Evolutionary conservation across 805 yeast genomes (phyloP).

Genomic region (Naumovozyma dairenensis): DNA sequence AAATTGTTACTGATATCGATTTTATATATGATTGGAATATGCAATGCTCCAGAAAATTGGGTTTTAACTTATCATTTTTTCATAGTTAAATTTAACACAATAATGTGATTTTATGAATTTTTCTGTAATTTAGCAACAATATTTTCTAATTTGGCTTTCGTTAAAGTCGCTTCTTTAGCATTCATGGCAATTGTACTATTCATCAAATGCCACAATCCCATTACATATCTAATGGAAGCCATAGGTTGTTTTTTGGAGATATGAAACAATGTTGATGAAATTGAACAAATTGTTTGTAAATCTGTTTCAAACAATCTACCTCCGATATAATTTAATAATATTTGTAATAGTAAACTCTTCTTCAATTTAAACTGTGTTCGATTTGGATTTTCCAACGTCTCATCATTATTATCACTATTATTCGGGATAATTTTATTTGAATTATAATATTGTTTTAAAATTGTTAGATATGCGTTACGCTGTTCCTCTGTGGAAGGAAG

Average conservation of each 20-base stretch:
- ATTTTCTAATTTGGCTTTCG: constrained; percentile 20
- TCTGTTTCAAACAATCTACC: constrained; percentile 25
- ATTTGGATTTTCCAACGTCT: constrained; percentile 1
- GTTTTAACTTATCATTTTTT: too few species aligned
- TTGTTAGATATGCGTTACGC: constrained; percentile 11
- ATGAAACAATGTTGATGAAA: constrained; percentile 24
- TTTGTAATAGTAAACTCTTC: constrained; percentile 19
- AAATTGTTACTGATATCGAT: too few species aligned
- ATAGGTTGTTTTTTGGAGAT: constrained; percentile 18
- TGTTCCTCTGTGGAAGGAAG: constrained; percentile 21
- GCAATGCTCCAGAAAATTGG: too few species aligned
- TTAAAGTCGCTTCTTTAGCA: constrained; percentile 21
- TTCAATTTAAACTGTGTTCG: constrained; percentile 17
- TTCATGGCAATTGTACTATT: constrained; percentile 27
- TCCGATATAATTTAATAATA: constrained; percentile 24
- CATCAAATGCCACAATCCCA: constrained; percentile 27
- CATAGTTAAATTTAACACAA: too few species aligned
- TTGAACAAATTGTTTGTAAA: constrained; percentile 15
- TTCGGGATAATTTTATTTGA: constrained; percentile 13
- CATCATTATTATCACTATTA: constrained; percentile 1
- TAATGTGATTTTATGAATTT: too few species aligned
- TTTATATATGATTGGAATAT: too few species aligned
- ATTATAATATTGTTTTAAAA: constrained; percentile 14
- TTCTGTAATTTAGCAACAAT: too few species aligned
- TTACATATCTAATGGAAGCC: constrained; percentile 15